A percentile compares a stretch with the other conserved stretches of the same genome.
These are phyloP conservation scores for Aureoboletus auriporus DNA, from an alignment of 768 basidiomycete species.

Conservation along the genomic window DNA sequence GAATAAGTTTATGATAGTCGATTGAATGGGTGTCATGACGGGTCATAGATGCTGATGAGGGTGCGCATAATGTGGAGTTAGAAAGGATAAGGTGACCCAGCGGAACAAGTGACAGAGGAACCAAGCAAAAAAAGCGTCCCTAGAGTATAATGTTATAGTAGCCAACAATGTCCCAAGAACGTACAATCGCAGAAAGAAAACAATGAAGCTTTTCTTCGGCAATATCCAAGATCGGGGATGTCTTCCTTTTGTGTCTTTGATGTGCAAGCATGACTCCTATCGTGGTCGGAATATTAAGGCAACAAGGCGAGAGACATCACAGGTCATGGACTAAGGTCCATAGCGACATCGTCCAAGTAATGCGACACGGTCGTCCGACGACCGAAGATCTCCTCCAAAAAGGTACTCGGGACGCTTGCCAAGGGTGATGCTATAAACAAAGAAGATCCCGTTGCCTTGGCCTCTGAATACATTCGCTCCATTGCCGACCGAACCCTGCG, in stretches of 20 bases:
- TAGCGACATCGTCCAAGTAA: constrained; percentile 26
- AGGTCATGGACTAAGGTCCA: constrained; percentile 39
- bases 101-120: constrained; percentile 5
- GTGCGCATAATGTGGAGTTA: constrained; percentile 5
- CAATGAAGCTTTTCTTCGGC: constrained; percentile 7
- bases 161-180: constrained; percentile 35
- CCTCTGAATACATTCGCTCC: constrained; percentile 44
- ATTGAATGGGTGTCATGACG: constrained; percentile 9
- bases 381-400: constrained; percentile 61
- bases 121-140: constrained; percentile 29
- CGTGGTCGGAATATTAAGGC: constrained; percentile 4
- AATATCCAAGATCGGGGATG: constrained; percentile 17
- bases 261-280: constrained; percentile 2
- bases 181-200: constrained; percentile 22
- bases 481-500: constrained; percentile 58
- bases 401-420: constrained; percentile 55
- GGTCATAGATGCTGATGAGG: constrained; percentile 25
- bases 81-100: constrained; percentile 12
- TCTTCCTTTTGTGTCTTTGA: constrained; percentile 1
- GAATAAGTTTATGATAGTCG: constrained; percentile 21
- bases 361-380: constrained; percentile 10
- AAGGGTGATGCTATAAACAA: constrained; percentile 61
- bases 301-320: neutral
- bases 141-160: constrained; percentile 34
- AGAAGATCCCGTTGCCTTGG: constrained; percentile 32